Evolutionary conservation across 2,329 filamentous ascomycete genomes (phyloP), one percentile per base, ranked within the genome.

Genomic region (Sphaerostilbella broomeana): DNA sequence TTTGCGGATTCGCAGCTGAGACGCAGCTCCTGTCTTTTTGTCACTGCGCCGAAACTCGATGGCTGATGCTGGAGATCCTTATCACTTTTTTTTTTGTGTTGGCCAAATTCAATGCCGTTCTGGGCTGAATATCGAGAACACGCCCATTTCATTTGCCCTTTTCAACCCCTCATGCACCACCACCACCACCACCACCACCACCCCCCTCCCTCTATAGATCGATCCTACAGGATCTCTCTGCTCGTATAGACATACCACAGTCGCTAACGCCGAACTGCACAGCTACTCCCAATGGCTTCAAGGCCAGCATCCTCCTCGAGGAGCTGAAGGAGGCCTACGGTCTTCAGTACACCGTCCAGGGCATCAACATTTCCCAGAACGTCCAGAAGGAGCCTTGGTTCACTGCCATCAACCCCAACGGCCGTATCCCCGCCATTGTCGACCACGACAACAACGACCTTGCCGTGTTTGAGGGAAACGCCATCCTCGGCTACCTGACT

Each of bases 401-500:
- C 63, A 76, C 70, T 0, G 72, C 72, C 25, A 54, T 79, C 20
- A 72, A 72, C 43, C 78, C 79, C 25, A 84, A 84, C 57, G 79
- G 79, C 3, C 70, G 77, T 12, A 81, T 82, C 49, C 77, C 79
- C 2, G 77, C 73, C 32, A 72, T 84, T 32, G 70, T 82, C 20
- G 79, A 84, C 60, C 79, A 84, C 48, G 76, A 83, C 57, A 70
- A 75, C 45, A 63, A 64, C 40, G 70, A 61, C 32, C 74, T 83
- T 36, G 60, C 72, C 29, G 77, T 90, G 19, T 90, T 89, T 52
- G 86, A 92, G 60, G 81, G 79, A 30, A 74, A 79, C 32, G 75
- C 81, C 44, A 89, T 89, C 52, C 70, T 89, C 53, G 69, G 75
- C 43, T 90, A 90, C 59, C 70, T 90, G 15, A 74, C 78, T 8